A percentile compares a stretch with the other conserved stretches of the same genome.
Evolutionary conservation across 2,329 filamentous ascomycete species (phyloP).

Genomic region (Tympanopsis confertula): DNA sequence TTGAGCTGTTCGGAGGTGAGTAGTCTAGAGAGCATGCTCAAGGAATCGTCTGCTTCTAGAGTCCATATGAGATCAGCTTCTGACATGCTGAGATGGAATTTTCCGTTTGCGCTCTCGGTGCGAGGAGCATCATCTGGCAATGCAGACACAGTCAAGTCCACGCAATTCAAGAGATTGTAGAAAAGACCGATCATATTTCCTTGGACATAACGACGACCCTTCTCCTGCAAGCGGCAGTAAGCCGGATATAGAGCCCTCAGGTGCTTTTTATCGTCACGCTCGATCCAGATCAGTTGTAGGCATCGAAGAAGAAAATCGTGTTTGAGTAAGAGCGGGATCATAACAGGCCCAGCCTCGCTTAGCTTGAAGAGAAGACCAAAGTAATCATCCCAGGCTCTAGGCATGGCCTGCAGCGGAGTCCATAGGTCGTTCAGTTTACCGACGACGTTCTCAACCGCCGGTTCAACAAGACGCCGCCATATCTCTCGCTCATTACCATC

Average conservation of each 20-base stretch:
- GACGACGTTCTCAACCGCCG: not conserved
- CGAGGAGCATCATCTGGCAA: not conserved
- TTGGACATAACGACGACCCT: not conserved
- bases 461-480: not conserved
- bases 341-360: not conserved
- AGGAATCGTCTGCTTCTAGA: no score
- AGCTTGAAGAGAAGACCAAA: not conserved
- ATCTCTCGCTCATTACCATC: not conserved
- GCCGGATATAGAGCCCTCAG: not conserved
- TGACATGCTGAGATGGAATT: not conserved
- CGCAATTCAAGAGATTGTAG: not conserved
- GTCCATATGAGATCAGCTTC: not conserved
- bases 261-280: not conserved
- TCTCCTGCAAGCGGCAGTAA: not conserved
- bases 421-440: not conserved
- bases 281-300: not conserved
- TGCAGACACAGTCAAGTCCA: not conserved
- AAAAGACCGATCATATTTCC: not conserved
- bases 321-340: not conserved
- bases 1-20: not conserved
- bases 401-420: not conserved
- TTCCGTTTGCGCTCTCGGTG: not conserved
- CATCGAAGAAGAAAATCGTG: not conserved
- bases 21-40: no score
- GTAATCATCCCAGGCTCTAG: not conserved